phyloP scores from a whole-genome alignment of 352 stramenopile genomes.

The Paralagenidium karlingii region DNA sequence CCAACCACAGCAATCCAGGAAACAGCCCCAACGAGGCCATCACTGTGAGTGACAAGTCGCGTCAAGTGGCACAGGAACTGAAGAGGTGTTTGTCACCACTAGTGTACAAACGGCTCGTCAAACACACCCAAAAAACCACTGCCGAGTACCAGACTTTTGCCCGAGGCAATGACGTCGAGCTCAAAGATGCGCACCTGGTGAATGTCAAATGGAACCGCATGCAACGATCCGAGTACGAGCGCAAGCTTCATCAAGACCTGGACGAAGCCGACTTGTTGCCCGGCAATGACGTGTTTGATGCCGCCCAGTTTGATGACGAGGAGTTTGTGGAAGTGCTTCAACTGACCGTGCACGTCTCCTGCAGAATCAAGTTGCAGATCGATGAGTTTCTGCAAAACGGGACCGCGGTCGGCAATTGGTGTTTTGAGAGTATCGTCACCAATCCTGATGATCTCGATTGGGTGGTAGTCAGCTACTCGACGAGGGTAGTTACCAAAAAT shows the following conservation, averaged over 20 bases:
- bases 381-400: too few relatives aligned
- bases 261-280: not conserved
- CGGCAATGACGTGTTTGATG: not conserved
- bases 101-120: conserved; percentile 37
- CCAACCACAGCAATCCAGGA: too few relatives aligned
- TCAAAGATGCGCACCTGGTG: too few relatives aligned
- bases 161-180: too few relatives aligned
- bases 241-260: not conserved
- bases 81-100: not conserved
- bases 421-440: conserved; percentile 47
- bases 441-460: conserved; percentile 42
- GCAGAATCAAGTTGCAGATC: conserved; percentile 25
- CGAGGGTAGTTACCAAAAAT: too few relatives aligned
- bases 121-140: conserved; percentile 26
- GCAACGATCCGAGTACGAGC: not conserved
- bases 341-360: conserved; percentile 21
- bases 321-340: conserved; percentile 18
- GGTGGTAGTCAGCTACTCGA: too few relatives aligned
- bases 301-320: conserved; percentile 1
- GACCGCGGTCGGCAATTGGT: conserved; percentile 15
- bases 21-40: too few relatives aligned
- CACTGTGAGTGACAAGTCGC: conserved; percentile 14
- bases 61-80: not conserved
- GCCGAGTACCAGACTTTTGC: conserved; percentile 31
- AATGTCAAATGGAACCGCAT: conserved; percentile 12